phyloP scores from a whole-genome alignment of 2,329 filamentous ascomycete species.

The Aspergillus bombycis region DNA sequence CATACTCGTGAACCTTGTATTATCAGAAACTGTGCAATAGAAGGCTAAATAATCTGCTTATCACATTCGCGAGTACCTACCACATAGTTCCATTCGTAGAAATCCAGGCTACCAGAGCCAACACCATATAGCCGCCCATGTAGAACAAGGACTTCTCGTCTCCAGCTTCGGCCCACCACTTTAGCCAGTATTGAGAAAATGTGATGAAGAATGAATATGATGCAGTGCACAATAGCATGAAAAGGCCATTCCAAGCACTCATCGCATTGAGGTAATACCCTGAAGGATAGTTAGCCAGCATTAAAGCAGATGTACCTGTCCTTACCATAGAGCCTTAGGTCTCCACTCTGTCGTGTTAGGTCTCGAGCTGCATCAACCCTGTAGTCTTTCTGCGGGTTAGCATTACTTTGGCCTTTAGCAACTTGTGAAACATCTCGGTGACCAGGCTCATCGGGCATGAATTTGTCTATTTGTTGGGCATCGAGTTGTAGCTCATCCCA shows the following conservation, averaged over 20 bases:
- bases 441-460: not conserved
- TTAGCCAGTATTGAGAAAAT: constrained; percentile 1
- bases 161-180: not conserved
- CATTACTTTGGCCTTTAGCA: not conserved
- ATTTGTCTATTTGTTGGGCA: not conserved
- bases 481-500: not conserved
- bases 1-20: not conserved
- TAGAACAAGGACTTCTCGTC: not conserved
- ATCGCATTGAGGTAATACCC: constrained; percentile 1
- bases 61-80: not conserved
- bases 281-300: not conserved
- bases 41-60: no score
- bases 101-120: not conserved
- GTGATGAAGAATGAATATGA: constrained; percentile 9
- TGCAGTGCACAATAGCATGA: not conserved
- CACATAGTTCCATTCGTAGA: not conserved
- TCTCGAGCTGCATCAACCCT: not conserved
- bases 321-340: not conserved
- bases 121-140: not conserved
- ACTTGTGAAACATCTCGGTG: not conserved
- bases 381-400: not conserved
- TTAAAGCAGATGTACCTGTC: no score
- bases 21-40: not conserved
- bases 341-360: not conserved
- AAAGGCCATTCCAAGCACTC: not conserved